Evolutionary conservation across 768 basidiomycete species (phyloP).

Genomic region (Rhizopogon roseolus): DNA sequence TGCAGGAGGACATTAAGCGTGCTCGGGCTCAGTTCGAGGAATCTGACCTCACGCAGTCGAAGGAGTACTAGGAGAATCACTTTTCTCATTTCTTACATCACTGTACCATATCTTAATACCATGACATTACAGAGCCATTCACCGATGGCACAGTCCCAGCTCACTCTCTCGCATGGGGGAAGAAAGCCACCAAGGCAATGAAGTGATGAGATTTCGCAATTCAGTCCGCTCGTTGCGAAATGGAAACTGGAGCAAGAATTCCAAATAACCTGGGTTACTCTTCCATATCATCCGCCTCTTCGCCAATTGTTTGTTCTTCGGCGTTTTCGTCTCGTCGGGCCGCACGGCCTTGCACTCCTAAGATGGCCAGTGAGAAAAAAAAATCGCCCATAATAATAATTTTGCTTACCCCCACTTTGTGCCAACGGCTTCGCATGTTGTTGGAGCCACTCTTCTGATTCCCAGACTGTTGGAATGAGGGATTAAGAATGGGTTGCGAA

Average conservation of each 20-base stretch:
- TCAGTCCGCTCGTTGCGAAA: not conserved
- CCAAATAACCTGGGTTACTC: conserved; percentile 34
- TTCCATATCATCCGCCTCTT: conserved; percentile 59
- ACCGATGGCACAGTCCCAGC: not conserved
- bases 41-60: conserved; percentile 42
- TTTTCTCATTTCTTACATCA: not conserved
- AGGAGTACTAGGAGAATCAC: conserved; percentile 33
- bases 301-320: conserved; percentile 25
- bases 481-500: conserved; percentile 1
- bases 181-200: not conserved
- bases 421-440: conserved; percentile 75
- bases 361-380: conserved; percentile 2
- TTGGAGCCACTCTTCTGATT: conserved; percentile 90
- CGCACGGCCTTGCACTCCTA: conserved; percentile 54
- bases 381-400: conserved; percentile 1
- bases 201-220: not conserved
- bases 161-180: not conserved
- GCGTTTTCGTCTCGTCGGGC: conserved; percentile 24
- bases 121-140: not conserved
- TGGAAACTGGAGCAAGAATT: not conserved
- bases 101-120: conserved; percentile 1
- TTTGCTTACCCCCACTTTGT: conserved; percentile 60
- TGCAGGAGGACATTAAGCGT: conserved; percentile 92
- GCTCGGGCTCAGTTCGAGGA: conserved; percentile 76
- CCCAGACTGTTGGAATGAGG: conserved; percentile 66